Percentiles rank a stretch among this genome's conserved stretches.
Conservation (phyloP, 2,329 filamentous ascomycete genomes). For the Alternaria hordeiaustralica region DNA sequence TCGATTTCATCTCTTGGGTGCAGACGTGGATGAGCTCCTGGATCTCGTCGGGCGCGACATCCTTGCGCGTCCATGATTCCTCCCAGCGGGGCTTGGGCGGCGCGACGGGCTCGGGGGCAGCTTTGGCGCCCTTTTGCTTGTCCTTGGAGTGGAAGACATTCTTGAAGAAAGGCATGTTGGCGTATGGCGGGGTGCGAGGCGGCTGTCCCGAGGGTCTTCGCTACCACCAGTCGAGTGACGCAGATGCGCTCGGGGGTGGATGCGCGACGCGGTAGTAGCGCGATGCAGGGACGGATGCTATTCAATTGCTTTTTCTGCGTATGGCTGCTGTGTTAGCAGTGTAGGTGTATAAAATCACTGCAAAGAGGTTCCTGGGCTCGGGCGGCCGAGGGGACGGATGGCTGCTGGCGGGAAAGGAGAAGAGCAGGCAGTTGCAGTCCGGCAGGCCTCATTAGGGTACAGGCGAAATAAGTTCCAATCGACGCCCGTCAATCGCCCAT, state of each 20-base stretch:
- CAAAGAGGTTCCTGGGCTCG: neutral
- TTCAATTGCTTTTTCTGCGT: slow-evolving; percentile 18
- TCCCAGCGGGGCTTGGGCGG: slow-evolving; percentile 81
- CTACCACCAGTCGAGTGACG: slow-evolving; percentile 21
- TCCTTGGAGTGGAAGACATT: slow-evolving; percentile 49
- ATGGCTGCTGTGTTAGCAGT: slow-evolving; percentile 7
- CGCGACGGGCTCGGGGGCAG: slow-evolving; percentile 33
- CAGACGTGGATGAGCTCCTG: slow-evolving; percentile 84
- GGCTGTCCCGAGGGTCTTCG: slow-evolving; percentile 21
- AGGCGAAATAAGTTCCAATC: slow-evolving; percentile 29
- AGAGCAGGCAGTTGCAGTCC: slow-evolving; percentile 16
- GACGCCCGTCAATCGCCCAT: slow-evolving; percentile 10
- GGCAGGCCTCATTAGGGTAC: slow-evolving; percentile 20
- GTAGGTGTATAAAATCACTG: neutral
- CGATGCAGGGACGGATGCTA: slow-evolving; percentile 23
- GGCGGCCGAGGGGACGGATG: neutral
- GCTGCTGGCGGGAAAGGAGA: slow-evolving; percentile 27
- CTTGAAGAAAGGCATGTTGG: slow-evolving; percentile 48
- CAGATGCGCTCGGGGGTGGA: slow-evolving; percentile 11
- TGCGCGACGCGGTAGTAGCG: slow-evolving; percentile 20
- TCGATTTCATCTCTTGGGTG: slow-evolving; percentile 88
- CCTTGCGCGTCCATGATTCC: slow-evolving; percentile 82
- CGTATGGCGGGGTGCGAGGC: slow-evolving; percentile 25
- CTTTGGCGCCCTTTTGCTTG: slow-evolving; percentile 38
- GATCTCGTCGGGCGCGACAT: slow-evolving; percentile 87